Evolutionary conservation across 139 green algal species (phyloP).

Genomic region (Choricystis sp.): DNA sequence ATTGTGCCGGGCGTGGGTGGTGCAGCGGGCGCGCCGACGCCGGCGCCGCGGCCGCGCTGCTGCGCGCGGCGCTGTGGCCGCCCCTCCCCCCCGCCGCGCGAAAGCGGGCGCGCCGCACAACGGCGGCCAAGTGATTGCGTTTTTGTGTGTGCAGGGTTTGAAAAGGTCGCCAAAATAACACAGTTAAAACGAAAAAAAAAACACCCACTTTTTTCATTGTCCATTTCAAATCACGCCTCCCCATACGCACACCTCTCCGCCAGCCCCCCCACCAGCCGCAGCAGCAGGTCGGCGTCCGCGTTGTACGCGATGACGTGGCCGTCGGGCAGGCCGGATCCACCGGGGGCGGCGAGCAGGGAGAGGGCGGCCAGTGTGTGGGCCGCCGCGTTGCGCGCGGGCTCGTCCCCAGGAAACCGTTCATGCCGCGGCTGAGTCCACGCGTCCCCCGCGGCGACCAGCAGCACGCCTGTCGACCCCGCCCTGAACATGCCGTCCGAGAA

Average conservation of each 20-base stretch:
- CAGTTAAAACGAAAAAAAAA: too few relatives aligned
- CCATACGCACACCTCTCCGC: neutral
- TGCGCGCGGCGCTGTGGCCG: neutral
- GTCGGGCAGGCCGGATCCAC: slow-evolving; percentile 37
- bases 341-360: slow-evolving; percentile 27
- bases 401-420: slow-evolving; percentile 41
- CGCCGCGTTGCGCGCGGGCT: slow-evolving; percentile 53
- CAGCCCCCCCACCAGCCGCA: neutral
- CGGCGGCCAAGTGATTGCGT: neutral
- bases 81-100: too few relatives aligned
- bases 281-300: neutral
- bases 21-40: too few relatives aligned
- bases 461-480: too few relatives aligned
- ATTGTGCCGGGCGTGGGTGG: neutral
- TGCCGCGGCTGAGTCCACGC: slow-evolving; percentile 9
- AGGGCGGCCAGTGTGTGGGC: slow-evolving; percentile 56
- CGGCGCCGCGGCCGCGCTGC: too few relatives aligned
- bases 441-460: slow-evolving; percentile 26
- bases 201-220: neutral
- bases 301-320: slow-evolving; percentile 66
- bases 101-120: neutral
- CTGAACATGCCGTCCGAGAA: too few relatives aligned
- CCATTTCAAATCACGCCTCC: neutral
- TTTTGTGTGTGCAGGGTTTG: too few relatives aligned
- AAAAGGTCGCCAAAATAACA: too few relatives aligned